Percentiles rank a stretch among this genome's conserved stretches.
phyloP scores from a whole-genome alignment of 345 rosid species.

The Carallia pectinifolia region DNA sequence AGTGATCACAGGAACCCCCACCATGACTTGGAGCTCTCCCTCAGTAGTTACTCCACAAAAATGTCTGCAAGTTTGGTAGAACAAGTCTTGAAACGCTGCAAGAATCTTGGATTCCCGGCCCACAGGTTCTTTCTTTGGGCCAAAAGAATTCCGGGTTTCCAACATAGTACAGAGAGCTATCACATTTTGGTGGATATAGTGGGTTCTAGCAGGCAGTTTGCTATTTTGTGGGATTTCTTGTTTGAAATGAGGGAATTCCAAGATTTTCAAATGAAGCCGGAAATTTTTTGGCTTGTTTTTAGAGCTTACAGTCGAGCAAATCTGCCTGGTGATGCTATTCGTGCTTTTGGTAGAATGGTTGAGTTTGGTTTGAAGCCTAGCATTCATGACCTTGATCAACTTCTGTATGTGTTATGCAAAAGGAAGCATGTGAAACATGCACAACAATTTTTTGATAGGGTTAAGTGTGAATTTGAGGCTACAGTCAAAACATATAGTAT shows the following conservation, averaged over 20 bases:
- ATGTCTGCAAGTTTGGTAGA: constrained; percentile 62
- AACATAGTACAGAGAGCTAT: constrained; percentile 55
- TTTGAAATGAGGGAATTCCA: constrained; percentile 55
- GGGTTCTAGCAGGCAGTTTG: constrained; percentile 61
- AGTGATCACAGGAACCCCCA: constrained; percentile 77
- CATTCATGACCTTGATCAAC: constrained; percentile 58
- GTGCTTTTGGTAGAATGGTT: constrained; percentile 72
- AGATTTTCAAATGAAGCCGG: constrained; percentile 38
- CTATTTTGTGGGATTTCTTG: constrained; percentile 79
- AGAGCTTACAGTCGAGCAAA: constrained; percentile 70
- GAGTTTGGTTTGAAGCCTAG: constrained; percentile 76
- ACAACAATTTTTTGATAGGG: constrained; percentile 47
- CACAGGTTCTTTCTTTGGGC: constrained; percentile 95
- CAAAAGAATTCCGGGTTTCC: constrained; percentile 51
- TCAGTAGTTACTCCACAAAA: constrained; percentile 39
- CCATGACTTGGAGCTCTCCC: constrained; percentile 67
- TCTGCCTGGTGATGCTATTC: constrained; percentile 63
- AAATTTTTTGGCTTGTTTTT: constrained; percentile 70
- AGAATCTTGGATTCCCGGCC: constrained; percentile 71
- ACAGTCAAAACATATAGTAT: constrained; percentile 62
- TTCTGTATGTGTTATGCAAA: constrained; percentile 63
- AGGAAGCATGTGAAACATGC: constrained; percentile 61
- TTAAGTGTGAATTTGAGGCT: constrained; percentile 38
- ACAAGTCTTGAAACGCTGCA: constrained; percentile 80
- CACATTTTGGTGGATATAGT: constrained; percentile 69